Percentiles rank a stretch among this genome's conserved stretches.
Conservation (phyloP, 805 yeast species). For the Candida sithepensis region DNA sequence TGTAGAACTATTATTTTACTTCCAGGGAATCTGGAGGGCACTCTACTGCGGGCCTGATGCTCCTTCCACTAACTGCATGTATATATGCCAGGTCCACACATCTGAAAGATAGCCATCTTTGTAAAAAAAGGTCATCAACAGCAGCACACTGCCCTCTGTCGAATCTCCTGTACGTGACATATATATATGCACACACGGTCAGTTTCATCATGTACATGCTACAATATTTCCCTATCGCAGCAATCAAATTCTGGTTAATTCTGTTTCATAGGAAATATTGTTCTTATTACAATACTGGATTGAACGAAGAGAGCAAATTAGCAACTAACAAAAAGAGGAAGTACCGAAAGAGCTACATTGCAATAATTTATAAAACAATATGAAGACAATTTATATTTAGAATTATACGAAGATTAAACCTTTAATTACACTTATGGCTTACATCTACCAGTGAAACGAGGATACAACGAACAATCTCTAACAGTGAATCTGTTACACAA, state of each 20-base stretch:
- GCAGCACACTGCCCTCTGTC: not conserved
- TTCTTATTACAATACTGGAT: not conserved
- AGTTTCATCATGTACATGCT: too few species aligned
- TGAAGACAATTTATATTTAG: too few species aligned
- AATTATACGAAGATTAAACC: too few species aligned
- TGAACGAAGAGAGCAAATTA: not conserved
- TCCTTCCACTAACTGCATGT: too few species aligned
- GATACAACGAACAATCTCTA: conserved; percentile 96
- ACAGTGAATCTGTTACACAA: conserved; percentile 96
- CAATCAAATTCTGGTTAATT: too few species aligned
- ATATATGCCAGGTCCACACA: not conserved
- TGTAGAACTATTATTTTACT: too few species aligned
- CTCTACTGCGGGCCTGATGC: too few species aligned
- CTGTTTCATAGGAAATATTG: too few species aligned
- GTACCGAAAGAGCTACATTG: not conserved
- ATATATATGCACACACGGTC: too few species aligned
- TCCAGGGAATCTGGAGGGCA: not conserved
- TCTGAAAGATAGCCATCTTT: not conserved
- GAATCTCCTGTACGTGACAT: not conserved
- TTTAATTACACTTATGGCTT: conserved; percentile 57
- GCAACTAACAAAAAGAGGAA: not conserved
- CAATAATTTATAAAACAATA: too few species aligned
- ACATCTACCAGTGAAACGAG: conserved; percentile 97
- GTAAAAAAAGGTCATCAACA: not conserved
- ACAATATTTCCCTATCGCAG: too few species aligned